Evolutionary conservation across 192 early-diverging fungal genomes (phyloP), one percentile per base, ranked within the genome.

Genomic region (Funneliformis mosseae): DNA sequence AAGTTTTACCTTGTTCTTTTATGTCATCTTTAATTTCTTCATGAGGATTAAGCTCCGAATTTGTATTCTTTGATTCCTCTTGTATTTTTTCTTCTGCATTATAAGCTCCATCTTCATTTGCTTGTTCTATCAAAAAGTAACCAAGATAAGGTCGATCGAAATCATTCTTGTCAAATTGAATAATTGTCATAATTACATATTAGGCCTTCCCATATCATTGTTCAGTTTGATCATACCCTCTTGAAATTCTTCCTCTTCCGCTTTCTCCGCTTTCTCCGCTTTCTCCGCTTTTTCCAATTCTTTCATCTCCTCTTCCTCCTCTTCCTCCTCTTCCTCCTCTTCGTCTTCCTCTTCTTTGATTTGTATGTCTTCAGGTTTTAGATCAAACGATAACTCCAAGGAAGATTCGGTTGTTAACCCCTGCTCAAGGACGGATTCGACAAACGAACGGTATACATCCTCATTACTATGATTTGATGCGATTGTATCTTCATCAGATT

Each of bases 341-440:
- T 62, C 77, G 11, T 78, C 77, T 8, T 64, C 77, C 8, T 64
- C 43, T 33, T 60, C 60, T 21, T 14, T 16, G 25, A 38, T 45
- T 69, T 78, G 68, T 23, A 78, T 78, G 68, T 78, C 77, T 50
- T 78, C 77, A 3, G 77, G 77, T 38, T 78, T 78, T 18, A 78
- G 38, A 67, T 78, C 77, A 68, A 78, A 78, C 9, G 61, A 67
- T 33, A 78, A 43, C 27, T 78, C 77, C 18, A 78, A 60, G 7
- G 63, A 46, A 21, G 61, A 43, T 8, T 78, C 66, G 3, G 64
- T 69, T 18, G 77, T 78, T 69, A 78, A 46, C 7, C 50, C 59
- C 8, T 68, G 39, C 27, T 78, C 63, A 18, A 78, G 61, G 68
- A 78, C 39, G 8, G 39, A 61, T 43, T 78, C 66, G 21, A 43